phyloP scores from a whole-genome alignment of 1,139 yeast genomes.

The Diutina neorugosa region DNA sequence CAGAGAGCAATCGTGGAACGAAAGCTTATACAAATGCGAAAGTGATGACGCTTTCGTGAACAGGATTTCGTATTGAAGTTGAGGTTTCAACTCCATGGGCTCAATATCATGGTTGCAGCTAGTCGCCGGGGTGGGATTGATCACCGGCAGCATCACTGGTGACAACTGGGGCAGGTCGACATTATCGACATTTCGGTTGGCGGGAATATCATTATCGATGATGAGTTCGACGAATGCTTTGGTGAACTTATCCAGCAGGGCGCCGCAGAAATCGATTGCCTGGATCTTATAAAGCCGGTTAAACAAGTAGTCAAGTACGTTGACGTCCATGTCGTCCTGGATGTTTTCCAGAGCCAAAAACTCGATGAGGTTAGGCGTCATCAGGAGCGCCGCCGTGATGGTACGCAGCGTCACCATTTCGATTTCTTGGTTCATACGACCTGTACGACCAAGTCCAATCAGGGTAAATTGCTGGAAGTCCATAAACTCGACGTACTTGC shows the following conservation, averaged over 20 bases:
- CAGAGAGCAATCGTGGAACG: conserved; percentile 84
- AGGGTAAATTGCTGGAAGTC: conserved; percentile 87
- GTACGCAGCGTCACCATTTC: conserved; percentile 81
- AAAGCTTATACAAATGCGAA: conserved; percentile 39
- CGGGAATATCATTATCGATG: conserved; percentile 9
- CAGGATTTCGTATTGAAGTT: neutral
- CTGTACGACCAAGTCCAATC: conserved; percentile 82
- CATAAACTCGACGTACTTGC: conserved; percentile 60
- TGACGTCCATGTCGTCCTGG: conserved; percentile 66
- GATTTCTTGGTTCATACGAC: conserved; percentile 80
- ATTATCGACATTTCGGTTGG: conserved; percentile 7
- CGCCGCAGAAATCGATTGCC: conserved; percentile 83
- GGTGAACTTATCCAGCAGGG: conserved; percentile 54
- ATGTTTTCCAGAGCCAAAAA: conserved; percentile 79
- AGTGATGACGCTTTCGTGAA: neutral
- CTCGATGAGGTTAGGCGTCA: conserved; percentile 62
- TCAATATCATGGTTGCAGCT: conserved; percentile 6
- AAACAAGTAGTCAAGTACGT: conserved; percentile 47
- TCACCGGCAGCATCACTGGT: neutral
- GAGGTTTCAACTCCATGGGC: neutral
- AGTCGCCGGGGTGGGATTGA: neutral
- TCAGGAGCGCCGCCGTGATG: conserved; percentile 44
- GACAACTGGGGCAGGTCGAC: conserved; percentile 6
- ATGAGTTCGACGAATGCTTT: conserved; percentile 41
- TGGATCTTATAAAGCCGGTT: conserved; percentile 48